These are phyloP conservation scores for Pythium diclinum DNA, from an alignment of 352 stramenopile genomes.

Conservation along the genomic window DNA sequence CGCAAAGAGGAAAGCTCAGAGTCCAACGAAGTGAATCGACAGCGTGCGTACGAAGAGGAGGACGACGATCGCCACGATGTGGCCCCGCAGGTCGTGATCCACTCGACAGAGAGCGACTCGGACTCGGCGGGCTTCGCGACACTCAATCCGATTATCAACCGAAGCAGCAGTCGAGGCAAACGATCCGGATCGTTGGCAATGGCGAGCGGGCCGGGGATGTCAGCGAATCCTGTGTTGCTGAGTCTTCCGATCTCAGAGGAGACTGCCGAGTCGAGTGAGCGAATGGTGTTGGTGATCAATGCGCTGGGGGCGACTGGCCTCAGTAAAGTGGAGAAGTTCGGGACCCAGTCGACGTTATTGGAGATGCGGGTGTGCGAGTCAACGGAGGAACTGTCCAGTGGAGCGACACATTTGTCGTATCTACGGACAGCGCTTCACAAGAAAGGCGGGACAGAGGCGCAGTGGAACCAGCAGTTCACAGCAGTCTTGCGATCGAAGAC, in stretches of 20 bases:
- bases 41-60: constrained; percentile 8
- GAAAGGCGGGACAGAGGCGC: constrained; percentile 76
- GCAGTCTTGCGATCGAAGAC: constrained; percentile 47
- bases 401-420: constrained; percentile 24
- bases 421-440: constrained; percentile 69
- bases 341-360: constrained; percentile 66
- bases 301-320: constrained; percentile 56
- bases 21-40: background rate
- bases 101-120: constrained; percentile 65
- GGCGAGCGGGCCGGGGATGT: background rate
- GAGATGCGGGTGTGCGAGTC: constrained; percentile 47
- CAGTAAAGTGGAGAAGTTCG: constrained; percentile 71
- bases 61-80: constrained; percentile 29
- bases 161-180: constrained; percentile 14
- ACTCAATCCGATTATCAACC: constrained; percentile 59
- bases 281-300: constrained; percentile 51
- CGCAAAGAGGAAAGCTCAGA: background rate
- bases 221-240: constrained; percentile 30
- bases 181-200: constrained; percentile 25
- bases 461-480: constrained; percentile 84
- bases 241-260: constrained; percentile 41
- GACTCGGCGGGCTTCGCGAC: constrained; percentile 57
- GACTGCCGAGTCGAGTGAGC: constrained; percentile 14
- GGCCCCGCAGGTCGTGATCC: constrained; percentile 64
- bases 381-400: constrained; percentile 14